phyloP scores from a whole-genome alignment of 257 asterid genomes.

The Dorcoceras hygrometricum region DNA sequence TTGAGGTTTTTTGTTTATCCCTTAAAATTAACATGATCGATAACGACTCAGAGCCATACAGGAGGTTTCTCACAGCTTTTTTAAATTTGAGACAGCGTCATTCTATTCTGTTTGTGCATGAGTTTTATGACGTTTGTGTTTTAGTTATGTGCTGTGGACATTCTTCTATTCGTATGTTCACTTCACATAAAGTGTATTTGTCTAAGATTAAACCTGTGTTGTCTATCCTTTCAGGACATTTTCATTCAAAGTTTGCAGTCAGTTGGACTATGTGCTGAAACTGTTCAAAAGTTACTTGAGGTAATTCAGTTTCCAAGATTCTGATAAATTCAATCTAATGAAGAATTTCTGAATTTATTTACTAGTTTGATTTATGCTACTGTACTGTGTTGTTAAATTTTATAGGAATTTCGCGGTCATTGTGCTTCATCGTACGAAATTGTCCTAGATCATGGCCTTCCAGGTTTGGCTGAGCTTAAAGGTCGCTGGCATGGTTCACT shows the following conservation, averaged over 20 bases:
- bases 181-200: neutral
- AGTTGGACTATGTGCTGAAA: conserved; percentile 80
- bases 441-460: conserved; percentile 86
- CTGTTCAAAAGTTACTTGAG: conserved; percentile 93
- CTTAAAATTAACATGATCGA: no score
- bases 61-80: no score
- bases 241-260: conserved; percentile 90
- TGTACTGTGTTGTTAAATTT: conserved; percentile 24
- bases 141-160: neutral
- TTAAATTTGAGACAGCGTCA: no score
- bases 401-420: conserved; percentile 85
- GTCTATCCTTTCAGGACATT: conserved; percentile 56
- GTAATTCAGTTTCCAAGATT: conserved; percentile 37
- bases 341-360: conserved; percentile 3
- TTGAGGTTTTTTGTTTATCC: no score
- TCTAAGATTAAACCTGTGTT: conserved; percentile 19
- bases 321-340: conserved; percentile 10
- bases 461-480: conserved; percentile 95
- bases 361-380: conserved; percentile 21
- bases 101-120: no score
- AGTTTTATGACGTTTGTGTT: neutral
- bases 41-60: no score
- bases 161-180: neutral
- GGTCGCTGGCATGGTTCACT: conserved; percentile 93
- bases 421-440: conserved; percentile 74